Evolutionary conservation across 2,329 filamentous ascomycete genomes (phyloP).

Genomic region (Clonostachys chloroleuca): DNA sequence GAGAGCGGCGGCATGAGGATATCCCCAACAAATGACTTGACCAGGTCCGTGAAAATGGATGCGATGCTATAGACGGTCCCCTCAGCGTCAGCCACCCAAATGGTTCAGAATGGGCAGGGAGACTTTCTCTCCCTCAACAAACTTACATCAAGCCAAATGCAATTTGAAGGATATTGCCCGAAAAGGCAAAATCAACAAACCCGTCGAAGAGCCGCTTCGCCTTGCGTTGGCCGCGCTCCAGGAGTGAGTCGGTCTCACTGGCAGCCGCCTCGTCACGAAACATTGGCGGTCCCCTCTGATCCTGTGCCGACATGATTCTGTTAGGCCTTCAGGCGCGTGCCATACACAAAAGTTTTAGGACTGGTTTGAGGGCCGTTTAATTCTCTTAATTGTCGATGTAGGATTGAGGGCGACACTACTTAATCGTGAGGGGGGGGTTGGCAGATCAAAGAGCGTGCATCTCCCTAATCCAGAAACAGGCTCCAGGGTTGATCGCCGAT

Average conservation of each 20-base stretch:
- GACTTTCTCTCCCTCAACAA: background rate
- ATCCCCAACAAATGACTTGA: conserved; percentile 68
- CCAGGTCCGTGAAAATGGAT: conserved; percentile 65
- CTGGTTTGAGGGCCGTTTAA: too few relatives aligned
- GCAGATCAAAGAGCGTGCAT: too few relatives aligned
- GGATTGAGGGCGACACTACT: too few relatives aligned
- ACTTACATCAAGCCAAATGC: conserved; percentile 69
- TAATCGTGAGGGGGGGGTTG: too few relatives aligned
- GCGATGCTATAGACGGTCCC: conserved; percentile 48
- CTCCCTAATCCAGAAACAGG: too few relatives aligned
- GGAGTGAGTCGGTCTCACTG: conserved; percentile 29
- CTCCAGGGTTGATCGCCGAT: too few relatives aligned
- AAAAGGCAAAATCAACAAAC: conserved; percentile 69
- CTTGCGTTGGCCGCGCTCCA: conserved; percentile 39
- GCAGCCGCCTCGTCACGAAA: conserved; percentile 27
- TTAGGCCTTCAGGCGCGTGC: too few relatives aligned
- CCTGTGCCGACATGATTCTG: too few relatives aligned
- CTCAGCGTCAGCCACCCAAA: background rate
- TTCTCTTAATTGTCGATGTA: too few relatives aligned
- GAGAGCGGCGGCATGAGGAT: conserved; percentile 67
- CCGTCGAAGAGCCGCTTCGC: conserved; percentile 52
- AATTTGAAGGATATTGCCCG: conserved; percentile 72
- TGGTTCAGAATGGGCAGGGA: background rate
- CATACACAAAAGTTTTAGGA: too few relatives aligned
- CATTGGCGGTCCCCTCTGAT: background rate